These are phyloP conservation scores for Coniosporium apollinis DNA, from an alignment of 495 filamentous ascomycete genomes.

Conservation along the genomic window DNA sequence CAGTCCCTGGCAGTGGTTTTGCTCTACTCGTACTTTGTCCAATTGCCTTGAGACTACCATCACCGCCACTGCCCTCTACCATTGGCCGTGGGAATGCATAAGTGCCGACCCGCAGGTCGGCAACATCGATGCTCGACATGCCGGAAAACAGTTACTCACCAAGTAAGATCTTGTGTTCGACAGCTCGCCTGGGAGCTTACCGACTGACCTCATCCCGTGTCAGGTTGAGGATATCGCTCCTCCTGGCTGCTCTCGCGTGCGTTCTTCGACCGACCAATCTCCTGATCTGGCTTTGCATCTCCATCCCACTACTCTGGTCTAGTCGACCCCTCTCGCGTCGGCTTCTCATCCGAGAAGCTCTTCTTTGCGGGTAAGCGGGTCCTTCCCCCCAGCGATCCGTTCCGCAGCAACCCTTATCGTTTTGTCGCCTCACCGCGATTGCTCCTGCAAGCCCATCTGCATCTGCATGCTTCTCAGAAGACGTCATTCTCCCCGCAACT, in stretches of 20 bases:
- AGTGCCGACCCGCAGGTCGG: too few species aligned
- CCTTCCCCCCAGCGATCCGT: not conserved
- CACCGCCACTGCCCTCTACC: conserved; percentile 59
- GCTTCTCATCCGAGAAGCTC: conserved; percentile 41
- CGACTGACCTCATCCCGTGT: conserved; percentile 1
- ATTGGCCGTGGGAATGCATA: conserved; percentile 82
- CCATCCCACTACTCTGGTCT: conserved; percentile 30
- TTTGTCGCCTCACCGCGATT: conserved; percentile 1
- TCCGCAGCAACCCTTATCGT: too few species aligned
- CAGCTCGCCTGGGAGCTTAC: too few species aligned
- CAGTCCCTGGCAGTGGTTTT: conserved; percentile 96
- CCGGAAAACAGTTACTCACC: too few species aligned
- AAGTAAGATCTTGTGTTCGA: too few species aligned
- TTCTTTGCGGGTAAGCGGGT: conserved; percentile 47
- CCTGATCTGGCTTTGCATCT: conserved; percentile 60
- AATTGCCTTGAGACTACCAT: conserved; percentile 85
- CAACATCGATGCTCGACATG: too few species aligned
- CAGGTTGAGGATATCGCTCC: conserved; percentile 50
- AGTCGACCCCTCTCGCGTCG: conserved; percentile 26
- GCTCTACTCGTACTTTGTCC: conserved; percentile 79
- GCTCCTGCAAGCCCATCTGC: too few species aligned
- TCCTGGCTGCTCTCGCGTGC: conserved; percentile 67
- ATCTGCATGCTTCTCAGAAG: too few species aligned
- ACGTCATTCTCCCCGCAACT: too few species aligned
- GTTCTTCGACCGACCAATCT: conserved; percentile 82